A percentile compares a stretch with the other conserved stretches of the same genome.
These are phyloP conservation scores for Blastobotrys serpentis DNA, from an alignment of 1,139 yeast species.

Conservation along the genomic window DNA sequence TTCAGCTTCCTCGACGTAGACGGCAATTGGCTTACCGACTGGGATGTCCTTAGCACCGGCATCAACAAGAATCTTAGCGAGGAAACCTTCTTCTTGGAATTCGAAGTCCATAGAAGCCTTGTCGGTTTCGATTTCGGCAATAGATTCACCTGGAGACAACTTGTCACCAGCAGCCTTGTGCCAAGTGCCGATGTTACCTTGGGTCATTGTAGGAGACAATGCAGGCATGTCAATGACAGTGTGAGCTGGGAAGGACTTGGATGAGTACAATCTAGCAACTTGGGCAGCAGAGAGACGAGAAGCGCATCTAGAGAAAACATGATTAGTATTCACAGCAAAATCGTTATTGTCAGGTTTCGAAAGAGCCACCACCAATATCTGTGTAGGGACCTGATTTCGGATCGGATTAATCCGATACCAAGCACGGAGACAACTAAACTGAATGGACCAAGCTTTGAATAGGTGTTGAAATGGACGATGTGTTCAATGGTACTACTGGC, in stretches of 20 bases:
- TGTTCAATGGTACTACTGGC: too few relatives aligned
- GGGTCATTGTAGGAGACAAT: conserved; percentile 96
- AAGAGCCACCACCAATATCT: too few relatives aligned
- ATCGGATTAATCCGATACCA: conserved; percentile 1
- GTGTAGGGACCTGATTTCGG: neutral
- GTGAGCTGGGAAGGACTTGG: conserved; percentile 52
- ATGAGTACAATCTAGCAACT: conserved; percentile 41
- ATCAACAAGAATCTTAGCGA: conserved; percentile 85
- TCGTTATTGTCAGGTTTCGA: too few relatives aligned
- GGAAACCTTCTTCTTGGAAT: conserved; percentile 95
- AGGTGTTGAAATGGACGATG: neutral
- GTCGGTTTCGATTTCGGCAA: conserved; percentile 97
- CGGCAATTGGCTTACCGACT: conserved; percentile 95
- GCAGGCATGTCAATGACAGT: conserved; percentile 86
- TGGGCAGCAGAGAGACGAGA: conserved; percentile 35
- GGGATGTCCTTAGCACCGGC: conserved; percentile 89
- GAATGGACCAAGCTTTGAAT: neutral
- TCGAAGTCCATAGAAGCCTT: conserved; percentile 99
- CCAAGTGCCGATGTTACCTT: conserved; percentile 90
- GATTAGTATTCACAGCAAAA: too few relatives aligned
- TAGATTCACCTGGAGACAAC: conserved; percentile 85
- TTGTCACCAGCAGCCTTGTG: conserved; percentile 83
- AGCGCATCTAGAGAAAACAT: conserved; percentile 20
- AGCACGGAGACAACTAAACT: neutral
- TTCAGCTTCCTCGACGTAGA: conserved; percentile 81